Evolutionary conservation across 2,329 filamentous ascomycete species (phyloP), one percentile per base, ranked within the genome.

Genomic region (Alternaria brassicae): DNA sequence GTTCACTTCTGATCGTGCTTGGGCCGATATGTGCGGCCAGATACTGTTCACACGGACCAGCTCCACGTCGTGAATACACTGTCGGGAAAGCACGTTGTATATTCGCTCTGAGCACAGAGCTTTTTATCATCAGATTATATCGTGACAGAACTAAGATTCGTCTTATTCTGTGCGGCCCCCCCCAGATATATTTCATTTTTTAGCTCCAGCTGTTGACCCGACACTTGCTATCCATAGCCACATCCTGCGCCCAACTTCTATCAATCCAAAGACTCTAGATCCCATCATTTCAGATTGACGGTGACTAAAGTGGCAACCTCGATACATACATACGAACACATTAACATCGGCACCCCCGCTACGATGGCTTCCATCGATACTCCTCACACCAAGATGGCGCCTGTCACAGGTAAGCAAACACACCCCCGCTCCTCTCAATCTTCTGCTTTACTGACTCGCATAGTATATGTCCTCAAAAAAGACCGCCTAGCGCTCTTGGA

Each of bases 101-200:
- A 19, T 2, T 19, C 2, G 2, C 25, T 13, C 4, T 17, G 17
- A 15, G 34, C 34, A 4, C n/a, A 9, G 0, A 0, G 9, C 34
- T 17, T 37, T 5, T 6, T 12, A n/a, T 37, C 0, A 17, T 9
- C 0, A 37, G n/a, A 10, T n/a, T 37, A 37, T 3, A 17, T 37
- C n/a, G n/a, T 6, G n/a, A 37, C 0, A 37, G 8, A n/a, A 0
- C 1, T 17, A 2, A 17, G 6, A 17, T 0, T 6, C 17, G 0
- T 37, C n/a, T 17, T 37, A 37, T 7, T n/a, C n/a, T 27, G 25
- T 27, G 25, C 25, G 7, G 25, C 25, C 25, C 25, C 7, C 25
- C n/a, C n/a, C n/a, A n/a, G n/a, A n/a, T n/a, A n/a, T n/a, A 27
- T 27, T 27, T 4, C 25, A 27, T 27, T 27, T 27, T 27, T 27